phyloP scores from a whole-genome alignment of 176 grass and related monocot species.

The Thinopyrum elongatum region DNA sequence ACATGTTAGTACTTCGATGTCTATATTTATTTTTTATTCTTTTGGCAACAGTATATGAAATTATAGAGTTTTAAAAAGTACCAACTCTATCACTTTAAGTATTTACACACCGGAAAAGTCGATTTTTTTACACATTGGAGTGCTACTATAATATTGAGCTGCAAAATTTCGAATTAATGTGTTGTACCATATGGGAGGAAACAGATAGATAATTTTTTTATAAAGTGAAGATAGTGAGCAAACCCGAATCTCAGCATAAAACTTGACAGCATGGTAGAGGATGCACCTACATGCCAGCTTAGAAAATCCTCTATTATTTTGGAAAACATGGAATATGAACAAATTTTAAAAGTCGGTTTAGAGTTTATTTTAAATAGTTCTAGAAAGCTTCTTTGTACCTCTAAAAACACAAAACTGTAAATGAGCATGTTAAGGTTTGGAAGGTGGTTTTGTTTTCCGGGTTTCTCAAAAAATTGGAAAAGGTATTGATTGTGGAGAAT shows the following conservation, averaged over 20 bases:
- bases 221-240: background rate
- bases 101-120: too few species aligned
- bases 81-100: too few species aligned
- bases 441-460: background rate
- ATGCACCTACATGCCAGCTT: too few species aligned
- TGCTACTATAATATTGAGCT: too few species aligned
- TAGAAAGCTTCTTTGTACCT: background rate
- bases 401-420: background rate
- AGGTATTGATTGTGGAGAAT: background rate
- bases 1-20: background rate
- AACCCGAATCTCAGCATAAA: background rate
- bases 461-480: background rate
- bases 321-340: too few species aligned
- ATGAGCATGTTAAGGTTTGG: background rate
- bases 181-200: too few species aligned
- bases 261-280: background rate
- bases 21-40: background rate
- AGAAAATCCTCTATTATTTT: too few species aligned
- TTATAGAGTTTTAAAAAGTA: background rate
- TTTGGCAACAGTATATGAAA: background rate
- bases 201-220: too few species aligned
- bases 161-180: too few species aligned
- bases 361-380: background rate
- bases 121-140: too few species aligned
- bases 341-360: too few species aligned